Evolutionary conservation across 257 asterid species (phyloP).

Genomic region (Fraxinus pennsylvanica): DNA sequence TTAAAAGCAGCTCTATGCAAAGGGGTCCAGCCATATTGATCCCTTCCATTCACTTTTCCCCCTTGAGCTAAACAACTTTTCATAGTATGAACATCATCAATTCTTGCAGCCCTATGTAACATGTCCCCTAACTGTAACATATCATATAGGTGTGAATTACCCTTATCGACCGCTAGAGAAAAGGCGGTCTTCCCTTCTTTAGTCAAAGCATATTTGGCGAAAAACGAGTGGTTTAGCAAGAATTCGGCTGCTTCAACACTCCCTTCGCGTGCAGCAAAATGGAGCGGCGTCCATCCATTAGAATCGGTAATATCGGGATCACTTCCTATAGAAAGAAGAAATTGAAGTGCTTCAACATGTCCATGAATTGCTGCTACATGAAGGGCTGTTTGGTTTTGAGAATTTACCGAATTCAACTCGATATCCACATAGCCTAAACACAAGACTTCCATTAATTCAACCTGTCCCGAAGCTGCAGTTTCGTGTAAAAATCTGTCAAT

Average conservation of each 20-base stretch:
- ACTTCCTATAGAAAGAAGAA: slow-evolving; percentile 50
- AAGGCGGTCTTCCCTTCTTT: slow-evolving; percentile 60
- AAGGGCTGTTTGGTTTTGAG: slow-evolving; percentile 50
- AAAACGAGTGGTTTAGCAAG: slow-evolving; percentile 39
- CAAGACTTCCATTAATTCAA: slow-evolving; percentile 56
- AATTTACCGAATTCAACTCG: slow-evolving; percentile 48
- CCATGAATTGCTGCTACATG: slow-evolving; percentile 58
- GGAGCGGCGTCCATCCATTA: slow-evolving; percentile 61
- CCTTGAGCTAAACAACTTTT: slow-evolving; percentile 57
- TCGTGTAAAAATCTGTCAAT: slow-evolving; percentile 47
- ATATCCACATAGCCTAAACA: slow-evolving; percentile 46
- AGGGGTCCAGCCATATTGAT: slow-evolving; percentile 82
- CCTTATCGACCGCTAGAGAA: slow-evolving; percentile 50
- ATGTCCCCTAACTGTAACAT: slow-evolving; percentile 45
- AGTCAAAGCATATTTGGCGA: slow-evolving; percentile 45
- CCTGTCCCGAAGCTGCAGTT: slow-evolving; percentile 43
- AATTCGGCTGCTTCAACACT: slow-evolving; percentile 37
- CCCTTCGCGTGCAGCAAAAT: slow-evolving; percentile 52
- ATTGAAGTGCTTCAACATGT: slow-evolving; percentile 42
- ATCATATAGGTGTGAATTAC: slow-evolving; percentile 44
- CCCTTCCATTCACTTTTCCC: slow-evolving; percentile 55
- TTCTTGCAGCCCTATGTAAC: slow-evolving; percentile 58
- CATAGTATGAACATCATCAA: slow-evolving; percentile 44
- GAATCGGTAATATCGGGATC: slow-evolving; percentile 41
- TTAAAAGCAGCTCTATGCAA: slow-evolving; percentile 75